Conservation (phyloP, 805 yeast genomes). For the Jamesozyma hellenica region DNA sequence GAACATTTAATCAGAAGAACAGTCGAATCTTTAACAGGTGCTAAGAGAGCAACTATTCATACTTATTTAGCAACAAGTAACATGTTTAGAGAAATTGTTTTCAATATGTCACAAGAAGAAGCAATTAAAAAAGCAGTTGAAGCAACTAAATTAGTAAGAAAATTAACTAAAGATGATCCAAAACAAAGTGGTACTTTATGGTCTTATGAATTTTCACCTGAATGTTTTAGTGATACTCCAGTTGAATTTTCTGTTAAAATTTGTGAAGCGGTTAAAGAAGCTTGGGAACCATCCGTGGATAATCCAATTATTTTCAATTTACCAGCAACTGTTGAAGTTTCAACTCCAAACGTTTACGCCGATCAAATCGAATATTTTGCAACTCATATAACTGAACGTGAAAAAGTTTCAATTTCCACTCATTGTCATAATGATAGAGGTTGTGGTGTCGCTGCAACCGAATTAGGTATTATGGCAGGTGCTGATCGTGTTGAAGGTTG, state of each 20-base stretch:
- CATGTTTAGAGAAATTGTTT: slow-evolving; percentile 62
- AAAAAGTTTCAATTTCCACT: slow-evolving; percentile 60
- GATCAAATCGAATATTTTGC: slow-evolving; percentile 74
- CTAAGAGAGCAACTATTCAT: slow-evolving; percentile 67
- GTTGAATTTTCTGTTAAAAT: slow-evolving; percentile 52
- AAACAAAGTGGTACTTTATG: slow-evolving; percentile 44
- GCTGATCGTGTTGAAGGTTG: slow-evolving; percentile 87
- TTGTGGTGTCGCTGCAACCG: slow-evolving; percentile 84
- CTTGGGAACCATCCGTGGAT: slow-evolving; percentile 60
- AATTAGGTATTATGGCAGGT: slow-evolving; percentile 71
- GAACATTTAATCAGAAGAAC: slow-evolving; percentile 64
- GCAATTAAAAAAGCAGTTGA: slow-evolving; percentile 51
- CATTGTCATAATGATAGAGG: slow-evolving; percentile 85
- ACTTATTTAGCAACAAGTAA: slow-evolving; percentile 69
- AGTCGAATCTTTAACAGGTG: slow-evolving; percentile 62
- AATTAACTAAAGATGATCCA: slow-evolving; percentile 62
- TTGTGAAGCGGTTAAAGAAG: slow-evolving; percentile 65
- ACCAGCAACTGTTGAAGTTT: slow-evolving; percentile 79
- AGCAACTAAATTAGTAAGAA: slow-evolving; percentile 51
- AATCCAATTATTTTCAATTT: slow-evolving; percentile 68
- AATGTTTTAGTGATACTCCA: slow-evolving; percentile 63
- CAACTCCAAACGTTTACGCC: slow-evolving; percentile 74
- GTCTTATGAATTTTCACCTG: slow-evolving; percentile 75
- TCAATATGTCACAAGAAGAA: slow-evolving; percentile 48
- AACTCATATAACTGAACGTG: slow-evolving; percentile 52